A percentile compares a stretch with the other conserved stretches of the same genome.
These are phyloP conservation scores for Acanthamoeba healyi DNA, from an alignment of 208 protist species.

Conservation along the genomic window DNA sequence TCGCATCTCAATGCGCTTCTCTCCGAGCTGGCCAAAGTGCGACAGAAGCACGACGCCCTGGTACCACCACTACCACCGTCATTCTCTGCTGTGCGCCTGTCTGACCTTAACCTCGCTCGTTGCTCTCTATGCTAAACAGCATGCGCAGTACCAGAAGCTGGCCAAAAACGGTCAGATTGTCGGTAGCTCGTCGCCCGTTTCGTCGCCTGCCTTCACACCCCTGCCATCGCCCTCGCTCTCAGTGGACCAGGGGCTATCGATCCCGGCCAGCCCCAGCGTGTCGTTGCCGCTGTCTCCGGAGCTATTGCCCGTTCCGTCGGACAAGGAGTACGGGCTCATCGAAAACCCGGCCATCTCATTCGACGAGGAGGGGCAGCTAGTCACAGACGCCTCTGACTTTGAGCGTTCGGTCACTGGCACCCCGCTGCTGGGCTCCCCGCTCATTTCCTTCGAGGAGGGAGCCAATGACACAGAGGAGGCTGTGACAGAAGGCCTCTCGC, in stretches of 20 bases:
- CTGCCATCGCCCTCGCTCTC: background rate
- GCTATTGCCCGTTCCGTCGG: background rate
- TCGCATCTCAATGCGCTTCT: constrained; percentile 12
- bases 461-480: background rate
- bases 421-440: background rate
- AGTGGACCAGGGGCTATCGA: background rate
- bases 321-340: background rate
- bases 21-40: background rate
- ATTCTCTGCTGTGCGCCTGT: too few species aligned
- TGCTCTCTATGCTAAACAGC: too few species aligned
- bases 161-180: background rate
- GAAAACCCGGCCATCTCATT: background rate
- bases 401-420: background rate
- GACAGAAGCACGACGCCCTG: background rate
- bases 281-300: background rate
- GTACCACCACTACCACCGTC: background rate
- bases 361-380: background rate
- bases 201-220: too few species aligned
- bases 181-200: background rate
- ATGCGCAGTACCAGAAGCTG: constrained; percentile 21
- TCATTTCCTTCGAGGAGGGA: constrained; percentile 9
- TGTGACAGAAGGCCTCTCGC: background rate
- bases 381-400: background rate
- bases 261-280: background rate
- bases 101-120: too few species aligned